phyloP scores from a whole-genome alignment of 1,284 basidiomycete species.

The Exobasidium rhododendri region DNA sequence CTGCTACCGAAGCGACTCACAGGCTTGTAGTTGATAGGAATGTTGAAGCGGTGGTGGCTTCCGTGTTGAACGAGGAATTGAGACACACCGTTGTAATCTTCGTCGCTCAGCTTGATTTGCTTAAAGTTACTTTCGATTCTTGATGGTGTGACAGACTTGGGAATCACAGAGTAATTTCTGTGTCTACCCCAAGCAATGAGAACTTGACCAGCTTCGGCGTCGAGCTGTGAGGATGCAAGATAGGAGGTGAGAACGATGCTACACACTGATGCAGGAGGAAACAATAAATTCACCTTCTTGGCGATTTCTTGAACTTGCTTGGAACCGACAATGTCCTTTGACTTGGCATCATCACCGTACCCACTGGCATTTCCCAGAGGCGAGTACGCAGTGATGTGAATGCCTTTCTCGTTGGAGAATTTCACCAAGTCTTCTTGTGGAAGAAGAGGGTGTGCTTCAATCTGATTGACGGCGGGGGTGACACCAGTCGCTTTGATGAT shows the following conservation, averaged over 20 bases:
- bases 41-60: constrained; percentile 49
- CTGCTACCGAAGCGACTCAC: background rate
- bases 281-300: constrained; percentile 32
- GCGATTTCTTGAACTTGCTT: constrained; percentile 52
- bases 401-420: constrained; percentile 35
- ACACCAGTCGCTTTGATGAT: constrained; percentile 73
- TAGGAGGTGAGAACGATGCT: background rate
- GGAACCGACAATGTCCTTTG: constrained; percentile 42
- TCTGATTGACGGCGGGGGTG: constrained; percentile 74
- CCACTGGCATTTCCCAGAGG: constrained; percentile 53
- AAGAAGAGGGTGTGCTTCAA: constrained; percentile 72
- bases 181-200: constrained; percentile 56
- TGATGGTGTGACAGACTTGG: constrained; percentile 55
- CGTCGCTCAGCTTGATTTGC: constrained; percentile 48
- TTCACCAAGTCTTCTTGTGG: constrained; percentile 49
- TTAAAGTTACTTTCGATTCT: constrained; percentile 55
- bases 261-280: background rate
- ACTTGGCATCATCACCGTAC: constrained; percentile 10
- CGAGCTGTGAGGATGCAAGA: background rate
- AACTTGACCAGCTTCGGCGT: constrained; percentile 52
- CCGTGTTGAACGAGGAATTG: constrained; percentile 38
- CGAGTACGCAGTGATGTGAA: constrained; percentile 55
- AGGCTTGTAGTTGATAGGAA: constrained; percentile 30
- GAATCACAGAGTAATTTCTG: constrained; percentile 55
- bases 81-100: constrained; percentile 49